These are phyloP conservation scores for Dryas alaskensis DNA, from an alignment of 306 rosid genomes.

Conservation along the genomic window DNA sequence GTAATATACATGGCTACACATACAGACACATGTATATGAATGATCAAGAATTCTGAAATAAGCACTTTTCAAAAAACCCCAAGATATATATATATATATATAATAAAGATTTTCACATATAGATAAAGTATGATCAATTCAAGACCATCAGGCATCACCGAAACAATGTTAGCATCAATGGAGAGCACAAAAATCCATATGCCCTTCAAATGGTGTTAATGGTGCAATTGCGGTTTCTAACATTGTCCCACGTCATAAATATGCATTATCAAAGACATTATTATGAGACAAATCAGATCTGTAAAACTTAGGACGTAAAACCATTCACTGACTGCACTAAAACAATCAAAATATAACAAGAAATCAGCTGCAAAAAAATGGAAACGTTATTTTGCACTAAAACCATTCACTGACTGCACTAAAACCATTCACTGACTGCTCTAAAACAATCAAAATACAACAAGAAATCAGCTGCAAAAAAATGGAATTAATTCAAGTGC, in stretches of 20 bases:
- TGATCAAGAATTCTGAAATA: conserved; percentile 27
- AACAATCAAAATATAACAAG: too few species aligned
- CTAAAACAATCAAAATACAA: too few species aligned
- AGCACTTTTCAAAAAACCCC: neutral
- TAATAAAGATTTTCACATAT: neutral
- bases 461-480: neutral
- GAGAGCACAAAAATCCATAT: neutral
- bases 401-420: too few species aligned
- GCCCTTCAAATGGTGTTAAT: neutral
- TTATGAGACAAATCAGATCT: neutral
- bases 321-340: neutral
- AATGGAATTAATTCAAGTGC: neutral
- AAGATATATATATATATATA: neutral
- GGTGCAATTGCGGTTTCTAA: neutral
- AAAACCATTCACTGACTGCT: neutral
- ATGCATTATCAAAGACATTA: neutral
- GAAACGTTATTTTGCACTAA: too few species aligned
- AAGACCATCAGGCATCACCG: neutral
- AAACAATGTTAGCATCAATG: neutral
- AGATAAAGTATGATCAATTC: neutral
- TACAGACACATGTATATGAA: conserved; percentile 11
- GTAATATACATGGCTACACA: conserved; percentile 85
- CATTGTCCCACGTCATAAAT: neutral
- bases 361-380: neutral
- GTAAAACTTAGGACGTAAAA: neutral